A percentile compares a stretch with the other conserved stretches of the same genome.
These are phyloP conservation scores for Trichophaea hybrida DNA, from an alignment of 2,329 filamentous ascomycete species.

Conservation along the genomic window DNA sequence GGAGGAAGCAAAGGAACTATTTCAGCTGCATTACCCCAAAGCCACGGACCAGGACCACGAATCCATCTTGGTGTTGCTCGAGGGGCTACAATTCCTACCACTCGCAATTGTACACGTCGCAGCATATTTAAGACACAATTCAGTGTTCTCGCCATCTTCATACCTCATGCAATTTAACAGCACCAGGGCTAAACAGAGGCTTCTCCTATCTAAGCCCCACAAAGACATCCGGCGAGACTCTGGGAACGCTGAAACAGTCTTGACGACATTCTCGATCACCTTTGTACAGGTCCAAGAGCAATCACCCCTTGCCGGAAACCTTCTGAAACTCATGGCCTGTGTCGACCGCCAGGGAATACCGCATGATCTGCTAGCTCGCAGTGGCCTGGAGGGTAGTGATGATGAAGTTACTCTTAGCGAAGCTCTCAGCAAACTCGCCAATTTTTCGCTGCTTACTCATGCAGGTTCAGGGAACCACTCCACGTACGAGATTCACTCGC, in stretches of 20 bases:
- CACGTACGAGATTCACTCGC: neutral
- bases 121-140: slow-evolving; percentile 2
- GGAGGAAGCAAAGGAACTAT: neutral
- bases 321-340: slow-evolving; percentile 1
- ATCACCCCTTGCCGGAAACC: neutral
- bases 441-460: neutral
- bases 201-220: neutral
- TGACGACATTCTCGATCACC: slow-evolving; percentile 3
- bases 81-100: slow-evolving; percentile 2
- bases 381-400: neutral
- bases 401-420: neutral
- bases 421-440: neutral
- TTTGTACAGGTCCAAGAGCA: slow-evolving; percentile 3
- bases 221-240: neutral
- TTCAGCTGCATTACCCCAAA: neutral
- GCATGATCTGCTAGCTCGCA: neutral
- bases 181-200: neutral
- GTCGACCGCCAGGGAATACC: slow-evolving; percentile 1
- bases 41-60: neutral
- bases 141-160: neutral
- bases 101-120: slow-evolving; percentile 10
- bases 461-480: neutral
- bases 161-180: neutral
- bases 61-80: neutral
- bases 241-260: neutral